These are phyloP conservation scores for Blastobotrys raffinosifermentans DNA, from an alignment of 1,139 yeast species.

Conservation along the genomic window DNA sequence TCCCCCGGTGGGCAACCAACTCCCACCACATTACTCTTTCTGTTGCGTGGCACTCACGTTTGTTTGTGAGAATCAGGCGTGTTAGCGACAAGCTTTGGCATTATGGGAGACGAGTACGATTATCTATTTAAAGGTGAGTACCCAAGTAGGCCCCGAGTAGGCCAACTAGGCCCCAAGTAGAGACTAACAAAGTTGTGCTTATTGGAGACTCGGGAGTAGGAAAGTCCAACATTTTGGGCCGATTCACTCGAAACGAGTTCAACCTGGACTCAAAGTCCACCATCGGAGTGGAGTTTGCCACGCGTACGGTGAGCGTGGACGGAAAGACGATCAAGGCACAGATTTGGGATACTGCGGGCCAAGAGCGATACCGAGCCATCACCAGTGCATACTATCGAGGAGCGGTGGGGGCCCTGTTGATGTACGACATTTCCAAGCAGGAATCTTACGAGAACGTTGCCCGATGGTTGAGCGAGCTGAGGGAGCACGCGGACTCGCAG, in stretches of 20 bases:
- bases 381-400: slow-evolving; percentile 97
- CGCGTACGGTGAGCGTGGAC: slow-evolving; percentile 90
- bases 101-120: slow-evolving; percentile 73
- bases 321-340: slow-evolving; percentile 96
- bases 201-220: slow-evolving; percentile 99
- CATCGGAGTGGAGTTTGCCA: slow-evolving; percentile 97
- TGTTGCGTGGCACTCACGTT: too few species aligned
- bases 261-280: slow-evolving; percentile 91
- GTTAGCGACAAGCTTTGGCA: too few species aligned
- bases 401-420: slow-evolving; percentile 94
- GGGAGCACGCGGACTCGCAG: slow-evolving; percentile 95
- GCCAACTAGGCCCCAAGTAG: not conserved
- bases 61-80: too few species aligned
- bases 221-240: slow-evolving; percentile 84
- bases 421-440: slow-evolving; percentile 91
- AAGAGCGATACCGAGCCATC: slow-evolving; percentile 95
- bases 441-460: slow-evolving; percentile 90
- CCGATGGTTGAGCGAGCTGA: slow-evolving; percentile 91
- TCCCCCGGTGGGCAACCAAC: too few species aligned
- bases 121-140: slow-evolving; percentile 76
- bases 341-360: slow-evolving; percentile 99
- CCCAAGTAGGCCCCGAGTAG: not conserved
- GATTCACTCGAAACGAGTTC: slow-evolving; percentile 94
- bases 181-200: slow-evolving; percentile 52
- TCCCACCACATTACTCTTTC: too few species aligned